Evolutionary conservation across 2,329 filamentous ascomycete species (phyloP).

Genomic region (Paramyrothecium sp.): DNA sequence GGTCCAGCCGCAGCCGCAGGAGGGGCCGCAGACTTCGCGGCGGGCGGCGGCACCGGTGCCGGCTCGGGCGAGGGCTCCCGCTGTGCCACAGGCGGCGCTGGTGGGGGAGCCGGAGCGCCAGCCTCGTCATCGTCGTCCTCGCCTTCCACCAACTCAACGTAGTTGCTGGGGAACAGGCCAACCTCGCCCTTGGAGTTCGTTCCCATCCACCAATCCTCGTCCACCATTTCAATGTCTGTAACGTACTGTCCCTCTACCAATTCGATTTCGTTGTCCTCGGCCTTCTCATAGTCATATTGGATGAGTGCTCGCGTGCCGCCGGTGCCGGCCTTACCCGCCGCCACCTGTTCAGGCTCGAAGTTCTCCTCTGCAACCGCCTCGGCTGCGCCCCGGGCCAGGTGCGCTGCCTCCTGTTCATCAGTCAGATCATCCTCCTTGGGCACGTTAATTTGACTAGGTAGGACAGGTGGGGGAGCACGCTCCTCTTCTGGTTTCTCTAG

Average conservation of each 20-base stretch:
- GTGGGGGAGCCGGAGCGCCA: slow-evolving; percentile 25
- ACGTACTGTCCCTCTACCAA: slow-evolving; percentile 85
- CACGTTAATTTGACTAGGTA: slow-evolving; percentile 61
- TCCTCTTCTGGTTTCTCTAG: slow-evolving; percentile 49
- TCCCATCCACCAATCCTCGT: slow-evolving; percentile 99
- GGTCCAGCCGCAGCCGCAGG: slow-evolving; percentile 45
- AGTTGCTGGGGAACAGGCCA: slow-evolving; percentile 95
- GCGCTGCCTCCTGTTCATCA: slow-evolving; percentile 62
- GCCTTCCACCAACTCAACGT: slow-evolving; percentile 80
- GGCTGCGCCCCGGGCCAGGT: slow-evolving; percentile 58
- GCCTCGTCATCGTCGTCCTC: slow-evolving; percentile 56
- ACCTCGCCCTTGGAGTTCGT: slow-evolving; percentile 80
- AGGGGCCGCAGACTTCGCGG: slow-evolving; percentile 35
- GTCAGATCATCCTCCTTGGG: slow-evolving; percentile 64
- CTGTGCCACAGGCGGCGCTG: slow-evolving; percentile 27
- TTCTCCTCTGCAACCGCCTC: slow-evolving; percentile 49
- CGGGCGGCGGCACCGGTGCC: slow-evolving; percentile 29
- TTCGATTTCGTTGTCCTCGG: slow-evolving; percentile 95
- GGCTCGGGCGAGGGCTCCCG: slow-evolving; percentile 13
- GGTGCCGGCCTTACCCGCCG: slow-evolving; percentile 31
- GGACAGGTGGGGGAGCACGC: slow-evolving; percentile 57
- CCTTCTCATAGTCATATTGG: slow-evolving; percentile 96
- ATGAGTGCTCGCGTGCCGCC: slow-evolving; percentile 73
- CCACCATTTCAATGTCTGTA: slow-evolving; percentile 93
- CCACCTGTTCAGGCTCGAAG: slow-evolving; percentile 26